Base-by-base conservation (phyloP, 2,329 filamentous ascomycete species). In the Geosmithia putterillii region DNA sequence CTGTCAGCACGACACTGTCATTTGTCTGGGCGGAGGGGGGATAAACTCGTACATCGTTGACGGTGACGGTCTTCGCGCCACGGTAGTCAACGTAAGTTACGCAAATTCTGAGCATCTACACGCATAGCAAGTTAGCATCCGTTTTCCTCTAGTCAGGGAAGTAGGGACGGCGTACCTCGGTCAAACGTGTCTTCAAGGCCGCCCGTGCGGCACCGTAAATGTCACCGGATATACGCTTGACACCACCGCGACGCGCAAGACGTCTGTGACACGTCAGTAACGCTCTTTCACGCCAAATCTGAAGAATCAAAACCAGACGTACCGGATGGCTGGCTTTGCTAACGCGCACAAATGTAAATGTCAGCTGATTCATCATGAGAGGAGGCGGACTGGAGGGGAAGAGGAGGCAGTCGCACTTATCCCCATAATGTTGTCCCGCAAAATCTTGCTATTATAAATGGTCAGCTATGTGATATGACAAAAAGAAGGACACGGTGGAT, bases 241-340 rank as follows among this genome's bases (percentile, higher is more conserved):
- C 80, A 0, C 85, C 85, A 1, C 84, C 85, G 7, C 85, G 77
- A 6, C 85, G 75, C 1, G 85, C 85, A 0, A 90, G 61, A 36
- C 84, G 79, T 50, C 83, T 80, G 45, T 14, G 7, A 7, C 22
- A 9, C 15, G 28, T 32, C 28, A 32, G 28, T 12, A 7, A 10
- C 23, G 23, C 10, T 25, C 23, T 25, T 40, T 3, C 22, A 25
- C 19, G 14, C 8, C 15, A 40, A 12, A 15, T 25, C 17, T 20
- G 8, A 7, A 5, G 9, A 9, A 4, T n/a, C 22, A 25, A 12
- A 42, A 20, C 10, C 2, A 12, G 39, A 52, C 54, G 45, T 60
- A 76, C 73, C 72, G 60, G 41, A 77, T 76, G 14, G 66, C 70
- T 5, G 66, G 65, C 48, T 76, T 77, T 2, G 73, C 74, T 75